Conservation (phyloP, 1,284 basidiomycete species). For the Ceratobasidium sp. region DNA sequence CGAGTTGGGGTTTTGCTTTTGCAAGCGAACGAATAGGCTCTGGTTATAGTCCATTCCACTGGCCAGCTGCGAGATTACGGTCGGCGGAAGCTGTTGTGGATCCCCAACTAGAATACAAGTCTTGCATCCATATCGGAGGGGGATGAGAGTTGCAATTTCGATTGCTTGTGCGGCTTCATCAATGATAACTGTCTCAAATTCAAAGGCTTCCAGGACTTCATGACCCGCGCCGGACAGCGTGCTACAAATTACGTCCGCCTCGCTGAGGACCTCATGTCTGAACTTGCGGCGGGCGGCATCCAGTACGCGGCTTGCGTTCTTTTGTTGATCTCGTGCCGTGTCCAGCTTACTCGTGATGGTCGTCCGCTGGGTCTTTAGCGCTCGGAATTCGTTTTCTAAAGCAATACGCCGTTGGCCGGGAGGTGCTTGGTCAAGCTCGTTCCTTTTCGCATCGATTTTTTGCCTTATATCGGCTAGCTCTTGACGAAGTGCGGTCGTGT, state of each 20-base stretch:
- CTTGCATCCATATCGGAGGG: conserved; percentile 85
- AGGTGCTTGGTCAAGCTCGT: conserved; percentile 55
- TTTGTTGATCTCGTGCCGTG: conserved; percentile 79
- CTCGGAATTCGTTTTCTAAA: conserved; percentile 65
- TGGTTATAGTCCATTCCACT: conserved; percentile 84
- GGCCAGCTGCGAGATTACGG: conserved; percentile 91
- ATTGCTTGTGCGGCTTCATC: conserved; percentile 99
- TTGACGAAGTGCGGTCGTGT: conserved; percentile 66
- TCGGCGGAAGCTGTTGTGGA: conserved; percentile 96
- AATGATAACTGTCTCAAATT: conserved; percentile 96
- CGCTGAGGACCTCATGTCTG: conserved; percentile 76
- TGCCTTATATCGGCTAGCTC: conserved; percentile 72
- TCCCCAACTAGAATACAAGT: conserved; percentile 97
- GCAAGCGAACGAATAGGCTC: conserved; percentile 91
- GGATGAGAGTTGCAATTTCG: conserved; percentile 96
- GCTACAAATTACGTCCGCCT: conserved; percentile 93
- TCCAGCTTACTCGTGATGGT: conserved; percentile 74
- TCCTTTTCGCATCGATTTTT: conserved; percentile 55
- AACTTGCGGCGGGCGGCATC: conserved; percentile 79
- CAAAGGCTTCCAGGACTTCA: conserved; percentile 81
- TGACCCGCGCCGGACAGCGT: conserved; percentile 95
- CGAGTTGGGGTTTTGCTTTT: conserved; percentile 75
- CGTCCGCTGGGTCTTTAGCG: conserved; percentile 69
- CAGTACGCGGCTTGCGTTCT: conserved; percentile 68
- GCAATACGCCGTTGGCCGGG: conserved; percentile 26